Evolutionary conservation across 1,284 basidiomycete genomes (phyloP), one percentile per base, ranked within the genome.

Genomic region (Clitocybe nebularis): DNA sequence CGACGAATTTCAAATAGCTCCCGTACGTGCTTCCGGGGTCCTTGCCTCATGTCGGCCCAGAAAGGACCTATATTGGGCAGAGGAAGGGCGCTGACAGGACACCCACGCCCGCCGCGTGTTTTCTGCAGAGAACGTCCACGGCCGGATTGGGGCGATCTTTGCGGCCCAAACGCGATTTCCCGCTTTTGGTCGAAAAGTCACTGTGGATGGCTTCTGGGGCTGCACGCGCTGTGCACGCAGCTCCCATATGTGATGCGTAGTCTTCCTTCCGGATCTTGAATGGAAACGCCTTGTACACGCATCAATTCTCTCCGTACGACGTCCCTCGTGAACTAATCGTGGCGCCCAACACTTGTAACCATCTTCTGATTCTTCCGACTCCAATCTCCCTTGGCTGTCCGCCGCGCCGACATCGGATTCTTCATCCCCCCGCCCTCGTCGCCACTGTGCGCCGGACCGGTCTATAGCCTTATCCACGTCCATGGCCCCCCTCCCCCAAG

Each of bases 1-100:
- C 29, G 29, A 17, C 8, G 5, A 32, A 32, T 32, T 32, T 32
- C 4, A 32, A 32, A 32, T 16, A 32, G 19, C 7, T 13, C 29
- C 29, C 29, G 13, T 13, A 17, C 14, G 29, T 32, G 13, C 14
- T 32, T 32, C 19, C 29, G 29, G 29, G 29, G 29, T 32, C 29
- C 29, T 32, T 32, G 29, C 29, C 29, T 32, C 29, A 17, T 32
- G 29, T 32, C 29, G 14, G 29, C 29, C 29, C 29, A 32, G 29
- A 32, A 32, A 32, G 6, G 14, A 16, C 2, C 29, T 17, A 32
- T 16, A 32, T 17, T 32, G 29, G 29, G 29, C 29, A 17, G 29
- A 32, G 29, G 29, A 32, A 32, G 29, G 29, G 14, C 29, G 29
- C 29, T 32, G 14, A 9, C 14, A n/a, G 28, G 16, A 30, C 29